phyloP scores from a whole-genome alignment of 2,329 filamentous ascomycete species.

The Aspergillus tamarii region DNA sequence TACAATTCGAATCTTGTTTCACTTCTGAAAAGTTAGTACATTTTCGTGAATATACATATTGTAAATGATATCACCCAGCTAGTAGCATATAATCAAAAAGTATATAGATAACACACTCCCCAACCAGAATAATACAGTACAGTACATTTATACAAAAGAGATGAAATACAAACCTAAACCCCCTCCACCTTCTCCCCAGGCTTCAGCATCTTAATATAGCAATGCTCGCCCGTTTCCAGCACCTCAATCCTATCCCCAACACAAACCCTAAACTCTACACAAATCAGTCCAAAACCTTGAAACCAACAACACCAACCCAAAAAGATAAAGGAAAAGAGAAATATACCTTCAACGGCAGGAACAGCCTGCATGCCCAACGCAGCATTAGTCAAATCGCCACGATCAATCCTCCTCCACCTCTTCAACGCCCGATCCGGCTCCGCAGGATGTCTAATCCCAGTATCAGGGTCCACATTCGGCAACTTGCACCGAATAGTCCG shows the following conservation, averaged over 20 bases:
- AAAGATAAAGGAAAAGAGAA: background rate
- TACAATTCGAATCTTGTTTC: background rate
- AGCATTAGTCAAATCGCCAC: conserved; percentile 51
- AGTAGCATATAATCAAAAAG: background rate
- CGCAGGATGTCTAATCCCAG: conserved; percentile 50
- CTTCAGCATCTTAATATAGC: conserved; percentile 47
- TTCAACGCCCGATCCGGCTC: conserved; percentile 56
- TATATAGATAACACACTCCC: no score
- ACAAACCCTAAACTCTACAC: conserved; percentile 35
- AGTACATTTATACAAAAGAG: background rate
- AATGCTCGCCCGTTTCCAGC: conserved; percentile 47
- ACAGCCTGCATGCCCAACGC: conserved; percentile 59
- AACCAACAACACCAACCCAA: no score
- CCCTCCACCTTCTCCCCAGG: conserved; percentile 37
- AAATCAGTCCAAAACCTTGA: background rate
- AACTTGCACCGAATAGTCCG: conserved; percentile 62
- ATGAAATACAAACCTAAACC: conserved; percentile 18
- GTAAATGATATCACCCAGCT: background rate
- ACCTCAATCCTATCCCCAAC: conserved; percentile 47
- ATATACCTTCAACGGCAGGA: conserved; percentile 33
- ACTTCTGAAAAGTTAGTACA: background rate
- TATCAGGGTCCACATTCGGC: conserved; percentile 62
- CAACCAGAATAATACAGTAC: no score
- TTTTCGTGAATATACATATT: background rate
- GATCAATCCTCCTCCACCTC: conserved; percentile 55